Evolutionary conservation across 2,329 filamentous ascomycete species (phyloP), one percentile per base, ranked within the genome.

Genomic region (Microascus cirrosus): DNA sequence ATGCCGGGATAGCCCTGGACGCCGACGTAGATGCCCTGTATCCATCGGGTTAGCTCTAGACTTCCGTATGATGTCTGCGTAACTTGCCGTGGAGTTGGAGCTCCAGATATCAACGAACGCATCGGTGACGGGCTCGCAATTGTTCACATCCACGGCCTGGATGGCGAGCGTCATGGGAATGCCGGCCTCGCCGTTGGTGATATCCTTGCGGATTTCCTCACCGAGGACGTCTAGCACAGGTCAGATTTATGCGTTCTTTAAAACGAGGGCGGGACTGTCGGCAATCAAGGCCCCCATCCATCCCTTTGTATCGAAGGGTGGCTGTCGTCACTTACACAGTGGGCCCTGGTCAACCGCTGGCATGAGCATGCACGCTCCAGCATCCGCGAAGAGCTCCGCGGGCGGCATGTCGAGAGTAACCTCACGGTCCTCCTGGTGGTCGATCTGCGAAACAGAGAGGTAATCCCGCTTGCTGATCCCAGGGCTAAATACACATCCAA

Each of bases 331-430:
- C 60, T 58, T 63, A 63, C 66, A 77, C 63, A 76, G 75, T 45
- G 78, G 78, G 1, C 78, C 78, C 63, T 79, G 70, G 5, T 76
- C 80, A 12, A 75, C 74, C 61, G 80, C 77, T 0, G 77, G 76
- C 3, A 71, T 74, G 32, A 81, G 68, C 11, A 79, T 69, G 58
- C 78, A 81, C 18, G 74, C 71, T 34, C 67, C 69, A 55, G 71
- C 70, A 25, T 68, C 67, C 2, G 69, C 65, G 59, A 77, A 77
- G 7, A 76, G 65, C 59, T 62, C 66, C 52, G 63, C 62, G 8
- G 12, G 69, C 61, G 11, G 65, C 63, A 4, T 73, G 13, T 66
- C 66, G 22, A 66, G 56, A 24, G 67, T 66, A 10, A 73, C 73
- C 13, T 65, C 65, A n/a, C 66, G 58, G 34, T 67, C 66, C 6